Conservation (phyloP, 345 rosid genomes). For the Geranium brycei region DNA sequence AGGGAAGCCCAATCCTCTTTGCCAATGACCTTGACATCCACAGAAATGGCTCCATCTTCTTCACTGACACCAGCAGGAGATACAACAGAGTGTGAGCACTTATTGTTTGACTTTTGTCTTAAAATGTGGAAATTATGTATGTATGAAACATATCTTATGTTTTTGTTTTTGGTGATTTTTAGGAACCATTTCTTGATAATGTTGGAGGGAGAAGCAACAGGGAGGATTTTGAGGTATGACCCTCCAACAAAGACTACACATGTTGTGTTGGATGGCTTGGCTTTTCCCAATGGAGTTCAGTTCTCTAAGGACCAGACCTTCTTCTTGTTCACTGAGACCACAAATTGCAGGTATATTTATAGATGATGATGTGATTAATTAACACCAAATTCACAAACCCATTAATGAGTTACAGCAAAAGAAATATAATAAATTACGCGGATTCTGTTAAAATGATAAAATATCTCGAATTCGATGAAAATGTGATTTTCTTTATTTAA, state of each 20-base stretch:
- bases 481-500: too few species aligned
- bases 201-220: slow-evolving; percentile 87
- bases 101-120: too few species aligned
- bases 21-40: slow-evolving; percentile 91
- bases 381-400: too few species aligned
- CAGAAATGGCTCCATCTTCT: slow-evolving; percentile 77
- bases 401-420: too few species aligned
- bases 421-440: too few species aligned
- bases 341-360: slow-evolving; percentile 67
- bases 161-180: slow-evolving; percentile 8
- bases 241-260: slow-evolving; percentile 69
- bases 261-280: slow-evolving; percentile 67
- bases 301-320: slow-evolving; percentile 64
- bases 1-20: slow-evolving; percentile 57
- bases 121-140: too few species aligned
- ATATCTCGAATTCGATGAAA: too few species aligned
- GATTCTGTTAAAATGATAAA: too few species aligned
- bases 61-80: slow-evolving; percentile 88
- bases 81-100: slow-evolving; percentile 66
- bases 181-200: slow-evolving; percentile 84
- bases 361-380: too few species aligned
- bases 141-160: not conserved
- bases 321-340: slow-evolving; percentile 81
- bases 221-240: slow-evolving; percentile 84
- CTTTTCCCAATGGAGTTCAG: slow-evolving; percentile 91